Percentiles rank a stretch among this genome's conserved stretches.
phyloP scores from a whole-genome alignment of 192 early-diverging fungal genomes.

The Umbelopsis sp. region DNA sequence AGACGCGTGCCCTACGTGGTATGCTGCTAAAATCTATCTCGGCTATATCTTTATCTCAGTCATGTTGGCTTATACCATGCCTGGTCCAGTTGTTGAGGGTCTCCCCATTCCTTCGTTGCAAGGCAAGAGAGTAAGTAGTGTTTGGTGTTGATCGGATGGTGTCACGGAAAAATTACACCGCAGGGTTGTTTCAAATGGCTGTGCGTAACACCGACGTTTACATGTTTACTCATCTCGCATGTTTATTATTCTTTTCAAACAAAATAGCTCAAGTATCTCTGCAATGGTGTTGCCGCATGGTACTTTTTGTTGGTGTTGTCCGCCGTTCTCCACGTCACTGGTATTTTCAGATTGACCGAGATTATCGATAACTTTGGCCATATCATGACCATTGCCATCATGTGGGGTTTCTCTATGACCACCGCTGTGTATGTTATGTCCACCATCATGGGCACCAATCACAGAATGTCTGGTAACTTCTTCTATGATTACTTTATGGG shows the following conservation, averaged over 20 bases:
- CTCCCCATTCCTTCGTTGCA: constrained; percentile 70
- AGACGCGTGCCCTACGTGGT: constrained; percentile 58
- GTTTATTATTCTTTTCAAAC: constrained; percentile 15
- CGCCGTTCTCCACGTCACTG: constrained; percentile 46
- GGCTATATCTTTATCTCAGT: constrained; percentile 62
- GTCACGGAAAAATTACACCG: too few species aligned
- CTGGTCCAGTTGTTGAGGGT: constrained; percentile 68
- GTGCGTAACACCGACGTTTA: too few species aligned
- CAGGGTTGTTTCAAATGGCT: too few species aligned
- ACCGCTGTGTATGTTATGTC: constrained; percentile 37
- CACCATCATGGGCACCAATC: constrained; percentile 38
- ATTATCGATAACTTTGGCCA: constrained; percentile 62
- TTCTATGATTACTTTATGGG: constrained; percentile 57
- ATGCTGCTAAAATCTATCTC: constrained; percentile 61
- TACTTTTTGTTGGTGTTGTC: constrained; percentile 51
- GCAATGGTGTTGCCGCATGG: constrained; percentile 56
- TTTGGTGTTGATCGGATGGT: background rate
- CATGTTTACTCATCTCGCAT: background rate
- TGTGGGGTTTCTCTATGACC: constrained; percentile 52
- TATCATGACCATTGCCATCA: constrained; percentile 57
- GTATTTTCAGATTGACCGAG: constrained; percentile 46
- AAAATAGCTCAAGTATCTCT: constrained; percentile 52
- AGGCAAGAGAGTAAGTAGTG: constrained; percentile 38
- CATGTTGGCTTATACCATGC: constrained; percentile 63
- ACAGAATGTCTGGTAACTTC: constrained; percentile 59